Conservation (phyloP, 768 basidiomycete species). For the Lactarius pseudohatsudake region DNA sequence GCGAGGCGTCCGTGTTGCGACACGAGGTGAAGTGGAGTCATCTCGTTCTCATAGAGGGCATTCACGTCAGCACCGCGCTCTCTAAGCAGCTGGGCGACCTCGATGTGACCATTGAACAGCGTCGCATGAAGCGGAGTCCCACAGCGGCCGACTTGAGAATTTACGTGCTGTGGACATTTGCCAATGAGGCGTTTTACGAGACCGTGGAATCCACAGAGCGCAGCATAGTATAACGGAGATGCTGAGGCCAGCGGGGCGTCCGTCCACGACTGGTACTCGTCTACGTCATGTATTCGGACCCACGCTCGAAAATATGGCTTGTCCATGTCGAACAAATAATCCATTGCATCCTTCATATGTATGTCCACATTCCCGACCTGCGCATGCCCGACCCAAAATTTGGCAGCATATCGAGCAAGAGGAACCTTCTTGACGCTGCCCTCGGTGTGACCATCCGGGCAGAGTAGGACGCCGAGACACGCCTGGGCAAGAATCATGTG, state of each 20-base stretch:
- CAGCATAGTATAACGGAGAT: background rate
- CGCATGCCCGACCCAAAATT: background rate
- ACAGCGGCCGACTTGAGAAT: background rate
- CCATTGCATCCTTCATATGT: background rate
- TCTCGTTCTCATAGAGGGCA: rapidly evolving
- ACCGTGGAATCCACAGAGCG: background rate
- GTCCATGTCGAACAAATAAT: background rate
- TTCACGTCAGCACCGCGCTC: background rate
- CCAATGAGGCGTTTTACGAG: background rate
- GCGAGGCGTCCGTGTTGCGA: rapidly evolving
- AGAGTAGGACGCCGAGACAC: too few species aligned
- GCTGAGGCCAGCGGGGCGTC: too few species aligned
- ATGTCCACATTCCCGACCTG: background rate
- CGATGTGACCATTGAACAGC: background rate
- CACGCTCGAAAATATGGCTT: background rate
- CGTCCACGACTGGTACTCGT: too few species aligned
- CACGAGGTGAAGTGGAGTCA: background rate
- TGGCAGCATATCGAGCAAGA: background rate
- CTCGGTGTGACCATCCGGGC: too few species aligned
- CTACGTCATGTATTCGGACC: background rate
- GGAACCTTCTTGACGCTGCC: background rate
- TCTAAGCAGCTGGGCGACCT: background rate
- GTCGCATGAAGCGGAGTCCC: background rate
- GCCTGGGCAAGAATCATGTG: too few species aligned
- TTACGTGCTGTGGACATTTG: background rate